Evolutionary conservation across 495 filamentous ascomycete genomes (phyloP).

Genomic region (Podospora pseudocomata): DNA sequence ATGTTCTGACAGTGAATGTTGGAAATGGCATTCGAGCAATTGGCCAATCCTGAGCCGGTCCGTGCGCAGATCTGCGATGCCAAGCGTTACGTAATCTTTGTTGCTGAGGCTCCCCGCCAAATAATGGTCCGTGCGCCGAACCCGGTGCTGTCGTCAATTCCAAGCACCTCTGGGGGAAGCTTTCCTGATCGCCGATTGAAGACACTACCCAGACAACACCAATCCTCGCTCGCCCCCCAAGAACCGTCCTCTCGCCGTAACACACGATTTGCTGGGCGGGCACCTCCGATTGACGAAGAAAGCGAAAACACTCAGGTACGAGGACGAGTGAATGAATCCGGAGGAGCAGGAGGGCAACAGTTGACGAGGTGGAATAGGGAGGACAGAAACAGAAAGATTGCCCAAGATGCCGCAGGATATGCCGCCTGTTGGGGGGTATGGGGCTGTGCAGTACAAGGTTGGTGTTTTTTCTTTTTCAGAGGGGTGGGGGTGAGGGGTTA

Average conservation of each 20-base stretch:
- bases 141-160: neutral
- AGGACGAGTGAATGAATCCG: neutral
- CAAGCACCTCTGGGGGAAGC: neutral
- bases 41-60: neutral
- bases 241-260: neutral
- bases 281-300: neutral
- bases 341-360: neutral
- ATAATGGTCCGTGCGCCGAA: neutral
- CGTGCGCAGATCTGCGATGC: neutral
- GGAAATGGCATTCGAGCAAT: neutral
- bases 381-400: constrained; percentile 14
- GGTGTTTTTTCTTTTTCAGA: constrained; percentile 22
- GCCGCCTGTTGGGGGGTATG: constrained; percentile 91
- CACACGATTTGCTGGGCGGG: neutral
- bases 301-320: neutral
- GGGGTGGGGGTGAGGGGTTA: neutral
- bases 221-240: neutral
- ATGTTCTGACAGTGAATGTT: neutral
- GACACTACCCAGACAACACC: neutral
- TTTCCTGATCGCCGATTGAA: neutral
- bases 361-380: neutral
- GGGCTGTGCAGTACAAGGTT: constrained; percentile 93
- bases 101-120: neutral
- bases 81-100: neutral
- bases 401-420: constrained; percentile 78